These are phyloP conservation scores for Pseudofabraea citricarpa DNA, from an alignment of 2,329 filamentous ascomycete genomes.

Conservation along the genomic window DNA sequence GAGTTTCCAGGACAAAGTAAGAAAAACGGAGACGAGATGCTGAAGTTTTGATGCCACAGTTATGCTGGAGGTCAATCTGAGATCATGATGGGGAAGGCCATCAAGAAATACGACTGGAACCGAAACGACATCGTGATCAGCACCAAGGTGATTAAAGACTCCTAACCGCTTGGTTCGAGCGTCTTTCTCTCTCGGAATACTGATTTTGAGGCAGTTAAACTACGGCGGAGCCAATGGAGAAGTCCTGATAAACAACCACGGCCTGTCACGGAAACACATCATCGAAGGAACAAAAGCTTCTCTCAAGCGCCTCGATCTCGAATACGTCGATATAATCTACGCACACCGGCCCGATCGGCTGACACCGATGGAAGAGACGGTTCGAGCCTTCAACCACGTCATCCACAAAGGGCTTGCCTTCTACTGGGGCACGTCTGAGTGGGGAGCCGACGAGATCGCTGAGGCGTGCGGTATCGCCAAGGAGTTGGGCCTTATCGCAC, in stretches of 20 bases:
- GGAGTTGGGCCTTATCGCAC: constrained; percentile 51
- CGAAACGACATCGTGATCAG: constrained; percentile 55
- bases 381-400: constrained; percentile 44
- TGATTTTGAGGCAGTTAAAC: constrained; percentile 34
- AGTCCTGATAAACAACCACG: constrained; percentile 45
- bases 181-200: not conserved
- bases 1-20: not conserved
- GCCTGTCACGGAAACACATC: constrained; percentile 54
- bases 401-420: constrained; percentile 54
- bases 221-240: constrained; percentile 39
- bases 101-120: constrained; percentile 56
- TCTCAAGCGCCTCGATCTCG: constrained; percentile 38
- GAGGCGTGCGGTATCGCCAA: constrained; percentile 54
- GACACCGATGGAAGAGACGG: constrained; percentile 59
- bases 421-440: constrained; percentile 61
- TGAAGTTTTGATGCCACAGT: constrained; percentile 41
- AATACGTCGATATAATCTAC: constrained; percentile 61
- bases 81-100: constrained; percentile 50
- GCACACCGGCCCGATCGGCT: constrained; percentile 54
- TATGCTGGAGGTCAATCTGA: constrained; percentile 44
- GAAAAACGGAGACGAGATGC: constrained; percentile 38
- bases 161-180: too few relatives aligned
- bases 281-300: constrained; percentile 53
- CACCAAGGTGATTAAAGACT: constrained; percentile 56
- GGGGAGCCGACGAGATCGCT: constrained; percentile 53